Evolutionary conservation across 2,329 filamentous ascomycete genomes (phyloP), one percentile per base, ranked within the genome.

Genomic region (Davidsoniella neocaledoniae): DNA sequence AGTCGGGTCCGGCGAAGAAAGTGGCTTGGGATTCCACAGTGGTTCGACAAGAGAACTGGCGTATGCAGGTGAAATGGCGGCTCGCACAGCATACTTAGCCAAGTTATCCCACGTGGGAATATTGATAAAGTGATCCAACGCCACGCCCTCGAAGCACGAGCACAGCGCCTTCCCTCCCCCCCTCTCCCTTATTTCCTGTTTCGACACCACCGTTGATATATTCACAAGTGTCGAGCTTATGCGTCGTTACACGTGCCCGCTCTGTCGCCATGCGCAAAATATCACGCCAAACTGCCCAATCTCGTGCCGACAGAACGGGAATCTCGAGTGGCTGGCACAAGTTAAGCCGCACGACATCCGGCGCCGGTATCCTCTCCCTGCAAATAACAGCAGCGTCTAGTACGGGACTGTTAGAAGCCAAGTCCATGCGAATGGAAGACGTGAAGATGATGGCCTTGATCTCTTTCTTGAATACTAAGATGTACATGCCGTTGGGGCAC

Each of bases 11-110:
- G 29, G 29, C 12, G 29, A 9, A 12, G 29, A 12, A 12, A 12
- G 4, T 12, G 8, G 29, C 29, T 33, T 33, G 4, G 8, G 8
- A 9, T 33, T 33, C 29, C 29, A 33, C 12, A 33, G 8, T 12
- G 29, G 29, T 9, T 33, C 29, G 29, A 33, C 29, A 12, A 33
- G 29, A 12, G 29, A 33, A 33, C 29, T 33, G 29, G 29, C 29
- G 12, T 68, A 81, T 0, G 64, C 61, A 0, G 74, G 74, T 50
- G 75, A 79, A 55, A 81, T 73, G 4, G 73, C 74, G 5, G 76
- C 63, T 5, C 78, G 68, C 25, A 77, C 73, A 25, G 71, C 66
- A 45, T 68, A 61, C 49, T 63, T 58, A 1, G 62, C 61, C 9
- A 64, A 65, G 7, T 57, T 61, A 0, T 70, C 63, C 64, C 71